Evolutionary conservation across 768 basidiomycete genomes (phyloP), one percentile per base, ranked within the genome.

Genomic region (Chalciporus chontae): DNA sequence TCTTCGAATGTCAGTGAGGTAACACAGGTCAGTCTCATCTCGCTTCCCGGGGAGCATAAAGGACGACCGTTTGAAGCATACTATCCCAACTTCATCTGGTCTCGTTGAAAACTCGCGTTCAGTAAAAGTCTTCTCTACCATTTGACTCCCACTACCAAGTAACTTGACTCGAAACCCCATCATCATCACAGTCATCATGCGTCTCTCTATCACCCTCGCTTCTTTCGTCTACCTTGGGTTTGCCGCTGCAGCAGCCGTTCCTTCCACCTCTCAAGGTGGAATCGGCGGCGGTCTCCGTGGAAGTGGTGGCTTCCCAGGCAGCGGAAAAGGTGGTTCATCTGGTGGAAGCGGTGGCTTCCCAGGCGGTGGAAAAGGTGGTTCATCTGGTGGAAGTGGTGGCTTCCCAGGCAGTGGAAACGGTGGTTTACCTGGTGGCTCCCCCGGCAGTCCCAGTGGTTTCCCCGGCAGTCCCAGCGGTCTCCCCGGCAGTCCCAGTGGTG

Each of bases 121-220:
- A n/a, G 15, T n/a, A 6, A 36, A 14, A n/a, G 6, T 13, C 3
- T 21, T 17, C 2, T 21, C 21, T 40, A n/a, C 18, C 42, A 26
- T 46, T 34, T 48, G 13, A n/a, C 13, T 36, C 47, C 11, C 23
- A 21, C 10, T 24, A 15, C 18, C n/a, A n/a, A n/a, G n/a, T n/a
- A n/a, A n/a, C n/a, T 2, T 8, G 7, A 21, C 47, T 23, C 15
- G 29, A 29, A 19, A 19, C 3, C 19, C 19, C 4, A 19, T 40
- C 21, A 21, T 32, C 36, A 15, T 24, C 44, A 53, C 47, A 43
- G 13, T n/a, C 36, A 19, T 26, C 44, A 54, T 54, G 48, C 52
- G 48, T 19, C 27, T 50, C 37, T 38, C 40, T 10, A 31, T 31
- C 27, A 10, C 44, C n/a, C 32, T 54, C 36, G 9, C 45, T 17